Conservation (phyloP, 2,329 filamentous ascomycete species). For the Cylindrodendrum hubeiense region DNA sequence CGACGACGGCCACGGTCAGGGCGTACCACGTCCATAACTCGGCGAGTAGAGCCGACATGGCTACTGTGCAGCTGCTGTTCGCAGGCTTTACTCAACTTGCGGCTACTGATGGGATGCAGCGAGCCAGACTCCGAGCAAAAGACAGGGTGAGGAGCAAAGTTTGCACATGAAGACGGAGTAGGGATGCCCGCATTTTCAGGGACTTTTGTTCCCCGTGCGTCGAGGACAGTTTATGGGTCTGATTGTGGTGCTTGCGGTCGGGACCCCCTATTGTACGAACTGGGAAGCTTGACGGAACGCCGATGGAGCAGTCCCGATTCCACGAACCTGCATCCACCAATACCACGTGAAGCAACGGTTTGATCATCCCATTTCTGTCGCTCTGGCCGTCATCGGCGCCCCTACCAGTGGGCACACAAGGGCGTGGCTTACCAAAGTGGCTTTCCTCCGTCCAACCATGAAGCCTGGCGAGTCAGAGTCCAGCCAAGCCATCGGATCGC, state of each 20-base stretch:
- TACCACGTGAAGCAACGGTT: neutral
- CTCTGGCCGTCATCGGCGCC: neutral
- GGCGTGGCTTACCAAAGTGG: neutral
- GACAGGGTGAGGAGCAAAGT: neutral
- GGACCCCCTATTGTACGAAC: neutral
- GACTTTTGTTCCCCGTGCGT: neutral
- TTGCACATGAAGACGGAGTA: neutral
- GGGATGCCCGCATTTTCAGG: neutral
- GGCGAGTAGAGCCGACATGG: conserved; percentile 43
- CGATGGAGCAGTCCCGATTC: neutral
- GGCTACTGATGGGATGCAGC: neutral
- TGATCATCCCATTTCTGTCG: neutral
- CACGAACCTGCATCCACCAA: neutral
- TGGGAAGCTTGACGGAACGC: neutral
- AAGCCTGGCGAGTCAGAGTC: neutral
- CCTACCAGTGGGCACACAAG: neutral
- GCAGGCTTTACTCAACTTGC: neutral
- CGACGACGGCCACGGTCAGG: conserved; percentile 53
- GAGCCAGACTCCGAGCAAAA: neutral
- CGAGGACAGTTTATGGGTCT: neutral
- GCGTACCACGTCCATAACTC: conserved; percentile 59
- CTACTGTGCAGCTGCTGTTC: conserved; percentile 19
- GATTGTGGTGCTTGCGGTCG: neutral
- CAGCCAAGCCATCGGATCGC: neutral
- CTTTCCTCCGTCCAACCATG: neutral